These are phyloP conservation scores for Davidsoniella virescens DNA, from an alignment of 2,329 filamentous ascomycete genomes.

Conservation along the genomic window DNA sequence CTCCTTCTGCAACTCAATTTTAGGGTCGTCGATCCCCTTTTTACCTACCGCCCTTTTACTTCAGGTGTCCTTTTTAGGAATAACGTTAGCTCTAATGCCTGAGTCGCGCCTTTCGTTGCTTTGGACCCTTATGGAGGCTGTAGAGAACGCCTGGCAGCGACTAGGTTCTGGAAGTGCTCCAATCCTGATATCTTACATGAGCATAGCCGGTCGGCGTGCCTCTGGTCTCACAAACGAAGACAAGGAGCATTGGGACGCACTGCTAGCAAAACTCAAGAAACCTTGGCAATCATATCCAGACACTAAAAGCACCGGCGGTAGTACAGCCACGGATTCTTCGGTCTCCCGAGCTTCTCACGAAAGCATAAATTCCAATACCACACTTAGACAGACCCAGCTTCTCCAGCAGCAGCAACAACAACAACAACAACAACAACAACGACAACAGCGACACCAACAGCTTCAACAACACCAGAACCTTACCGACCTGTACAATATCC, in stretches of 20 bases:
- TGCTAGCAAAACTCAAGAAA: constrained; percentile 17
- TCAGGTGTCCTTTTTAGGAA: constrained; percentile 23
- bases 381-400: not conserved
- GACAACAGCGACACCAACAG: not conserved
- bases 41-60: constrained; percentile 23
- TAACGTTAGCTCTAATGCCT: constrained; percentile 21
- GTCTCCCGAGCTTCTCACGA: not conserved
- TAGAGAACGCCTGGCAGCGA: constrained; percentile 16
- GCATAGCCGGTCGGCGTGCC: constrained; percentile 21
- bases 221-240: constrained; percentile 22
- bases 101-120: constrained; percentile 21
- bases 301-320: not conserved
- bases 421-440: not conserved
- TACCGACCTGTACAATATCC: not conserved
- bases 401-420: not conserved
- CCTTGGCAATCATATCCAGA: not conserved
- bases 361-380: not conserved
- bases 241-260: constrained; percentile 19
- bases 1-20: constrained; percentile 25
- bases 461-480: not conserved
- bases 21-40: constrained; percentile 20
- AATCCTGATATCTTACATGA: constrained; percentile 21
- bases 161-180: constrained; percentile 24
- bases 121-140: constrained; percentile 22
- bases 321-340: not conserved